These are phyloP conservation scores for Pterocarpus santalinus DNA, from an alignment of 306 rosid genomes.

Conservation along the genomic window DNA sequence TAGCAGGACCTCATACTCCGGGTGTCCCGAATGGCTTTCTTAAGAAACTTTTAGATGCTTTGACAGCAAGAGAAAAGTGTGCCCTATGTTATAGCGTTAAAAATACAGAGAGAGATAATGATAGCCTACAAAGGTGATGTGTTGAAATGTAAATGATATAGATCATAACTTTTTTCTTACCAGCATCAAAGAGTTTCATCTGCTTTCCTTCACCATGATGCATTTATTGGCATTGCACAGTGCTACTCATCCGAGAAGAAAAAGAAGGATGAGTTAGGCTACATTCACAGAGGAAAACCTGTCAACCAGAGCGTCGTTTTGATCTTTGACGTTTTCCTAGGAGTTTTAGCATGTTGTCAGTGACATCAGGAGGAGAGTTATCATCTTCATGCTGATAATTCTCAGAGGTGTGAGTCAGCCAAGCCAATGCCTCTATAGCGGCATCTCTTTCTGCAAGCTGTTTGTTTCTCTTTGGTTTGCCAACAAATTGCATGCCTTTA, in stretches of 20 bases:
- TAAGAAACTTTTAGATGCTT: neutral
- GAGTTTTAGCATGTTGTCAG: constrained; percentile 96
- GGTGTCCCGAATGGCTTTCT: neutral
- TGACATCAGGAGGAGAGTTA: constrained; percentile 74
- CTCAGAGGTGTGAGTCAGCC: constrained; percentile 96
- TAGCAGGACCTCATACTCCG: neutral
- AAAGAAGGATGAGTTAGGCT: constrained; percentile 34
- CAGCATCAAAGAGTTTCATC: neutral
- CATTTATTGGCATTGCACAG: neutral
- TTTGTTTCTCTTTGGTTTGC: constrained; percentile 93
- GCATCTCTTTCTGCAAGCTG: constrained; percentile 98
- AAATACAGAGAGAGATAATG: no score
- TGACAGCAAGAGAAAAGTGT: neutral
- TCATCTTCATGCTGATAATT: constrained; percentile 60
- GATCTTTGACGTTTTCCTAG: constrained; percentile 84
- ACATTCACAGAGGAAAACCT: neutral
- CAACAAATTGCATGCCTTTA: constrained; percentile 97
- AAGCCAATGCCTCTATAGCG: constrained; percentile 94
- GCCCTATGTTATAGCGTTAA: neutral
- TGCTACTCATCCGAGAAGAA: constrained; percentile 15
- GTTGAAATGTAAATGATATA: neutral
- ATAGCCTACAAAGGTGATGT: neutral
- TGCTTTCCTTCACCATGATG: constrained; percentile 20
- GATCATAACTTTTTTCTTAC: no score
- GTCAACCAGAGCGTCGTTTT: constrained; percentile 64